A percentile compares a stretch with the other conserved stretches of the same genome.
phyloP scores from a whole-genome alignment of 257 asterid species.

The Nicotiana sylvestris region DNA sequence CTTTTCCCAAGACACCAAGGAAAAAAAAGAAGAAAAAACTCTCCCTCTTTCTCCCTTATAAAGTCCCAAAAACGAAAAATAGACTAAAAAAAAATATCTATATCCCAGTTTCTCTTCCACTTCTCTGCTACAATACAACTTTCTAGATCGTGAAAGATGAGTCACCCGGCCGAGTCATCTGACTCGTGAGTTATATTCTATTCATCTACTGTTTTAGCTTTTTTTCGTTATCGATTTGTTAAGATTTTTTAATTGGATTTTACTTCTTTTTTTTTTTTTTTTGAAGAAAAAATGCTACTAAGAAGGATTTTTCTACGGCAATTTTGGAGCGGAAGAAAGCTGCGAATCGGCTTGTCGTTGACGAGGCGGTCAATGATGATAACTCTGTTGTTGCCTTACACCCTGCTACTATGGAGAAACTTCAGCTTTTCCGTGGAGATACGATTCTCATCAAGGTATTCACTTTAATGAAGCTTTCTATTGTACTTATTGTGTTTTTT shows the following conservation, averaged over 20 bases:
- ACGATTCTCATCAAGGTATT: constrained; percentile 69
- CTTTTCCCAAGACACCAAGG: not conserved
- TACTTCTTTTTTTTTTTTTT: constrained; percentile 1
- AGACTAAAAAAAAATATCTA: not conserved
- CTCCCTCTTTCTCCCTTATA: not conserved
- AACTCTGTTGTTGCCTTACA: constrained; percentile 73
- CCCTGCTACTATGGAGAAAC: constrained; percentile 85
- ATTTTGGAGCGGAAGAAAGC: constrained; percentile 89
- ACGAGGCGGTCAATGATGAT: constrained; percentile 83
- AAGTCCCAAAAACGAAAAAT: not conserved
- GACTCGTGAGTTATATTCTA: constrained; percentile 51
- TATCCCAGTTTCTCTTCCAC: not conserved
- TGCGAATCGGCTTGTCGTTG: constrained; percentile 69
- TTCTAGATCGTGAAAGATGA: constrained; percentile 24
- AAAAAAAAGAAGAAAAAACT: not conserved
- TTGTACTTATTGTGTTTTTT: not conserved
- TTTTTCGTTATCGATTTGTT: not conserved
- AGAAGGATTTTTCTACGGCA: constrained; percentile 82
- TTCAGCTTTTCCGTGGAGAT: constrained; percentile 79
- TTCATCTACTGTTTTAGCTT: not conserved
- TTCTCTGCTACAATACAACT: not conserved
- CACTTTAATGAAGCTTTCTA: not conserved
- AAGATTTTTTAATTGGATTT: not conserved
- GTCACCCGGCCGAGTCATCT: constrained; percentile 66
- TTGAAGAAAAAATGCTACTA: constrained; percentile 53